phyloP scores from a whole-genome alignment of 1,284 basidiomycete genomes.

The Ganoderma meredithae region DNA sequence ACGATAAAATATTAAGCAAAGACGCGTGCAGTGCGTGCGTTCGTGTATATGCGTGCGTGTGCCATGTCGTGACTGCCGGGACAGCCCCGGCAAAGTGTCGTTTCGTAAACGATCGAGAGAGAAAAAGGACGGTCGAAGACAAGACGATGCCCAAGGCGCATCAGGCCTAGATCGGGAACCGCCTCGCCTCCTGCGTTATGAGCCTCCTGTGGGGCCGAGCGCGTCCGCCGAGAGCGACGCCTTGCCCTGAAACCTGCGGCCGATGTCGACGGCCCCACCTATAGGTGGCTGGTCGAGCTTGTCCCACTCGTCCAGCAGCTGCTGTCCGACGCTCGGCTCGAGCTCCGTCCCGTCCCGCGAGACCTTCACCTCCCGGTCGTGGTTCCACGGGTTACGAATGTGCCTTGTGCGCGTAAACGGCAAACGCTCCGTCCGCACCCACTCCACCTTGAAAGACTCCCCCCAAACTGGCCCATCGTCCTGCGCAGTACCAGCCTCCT shows the following conservation, averaged over 20 bases:
- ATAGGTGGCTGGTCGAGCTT: slow-evolving; percentile 34
- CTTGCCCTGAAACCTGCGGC: slow-evolving; percentile 28
- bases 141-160: not conserved
- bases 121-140: not conserved
- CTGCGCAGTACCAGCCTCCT: slow-evolving; percentile 22
- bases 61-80: slow-evolving; percentile 30
- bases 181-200: slow-evolving; percentile 7
- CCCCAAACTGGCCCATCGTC: slow-evolving; percentile 63
- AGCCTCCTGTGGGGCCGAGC: slow-evolving; percentile 10
- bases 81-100: slow-evolving; percentile 17
- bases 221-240: slow-evolving; percentile 27
- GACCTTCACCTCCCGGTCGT: slow-evolving; percentile 90
- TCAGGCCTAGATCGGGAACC: slow-evolving; percentile 7
- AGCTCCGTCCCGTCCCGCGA: slow-evolving; percentile 93
- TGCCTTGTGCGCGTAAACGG: slow-evolving; percentile 83
- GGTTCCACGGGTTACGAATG: slow-evolving; percentile 93
- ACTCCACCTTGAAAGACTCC: slow-evolving; percentile 84
- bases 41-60: slow-evolving; percentile 38
- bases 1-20: slow-evolving; percentile 31
- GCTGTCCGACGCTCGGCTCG: slow-evolving; percentile 81
- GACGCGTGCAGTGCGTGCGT: slow-evolving; percentile 32
- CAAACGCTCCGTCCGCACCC: slow-evolving; percentile 80
- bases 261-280: slow-evolving; percentile 24
- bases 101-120: slow-evolving; percentile 29
- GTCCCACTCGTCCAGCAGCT: slow-evolving; percentile 82